Base-by-base conservation (phyloP, 1,284 basidiomycete species). In the Vanrija sp. region DNA sequence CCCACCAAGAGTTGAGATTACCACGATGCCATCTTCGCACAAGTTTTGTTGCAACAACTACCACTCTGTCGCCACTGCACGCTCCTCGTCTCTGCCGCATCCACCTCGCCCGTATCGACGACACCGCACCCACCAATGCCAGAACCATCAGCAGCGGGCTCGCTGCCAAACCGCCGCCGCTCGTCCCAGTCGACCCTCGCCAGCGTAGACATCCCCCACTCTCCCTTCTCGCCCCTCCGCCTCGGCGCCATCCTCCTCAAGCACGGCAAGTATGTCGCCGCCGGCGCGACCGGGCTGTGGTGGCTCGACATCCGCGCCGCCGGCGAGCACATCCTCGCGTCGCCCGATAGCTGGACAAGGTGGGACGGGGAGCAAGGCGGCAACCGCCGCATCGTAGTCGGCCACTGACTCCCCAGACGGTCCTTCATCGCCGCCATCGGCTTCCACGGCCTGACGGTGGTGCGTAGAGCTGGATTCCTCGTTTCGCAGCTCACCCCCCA, bases 261-360 rank as follows among this genome's bases (percentile, higher is more conserved):
- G 53, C 73, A 76, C 57, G 75, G 71, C 36, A 75, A 75, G 62
- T 76, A 74, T 46, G 65, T 76, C 27, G 42, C 62, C 7, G 50
- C 62, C 1, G 75, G 75, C 19, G 57, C 45, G 1, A 54, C 54
- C 9, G 72, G 72, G 0, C 62, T 65, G 39, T 76, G 75, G 75
- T 74, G 58, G 45, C 58, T 64, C 22, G 69, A 64, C 42, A 42
- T 73, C 15, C 25, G 35, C 7, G 55, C 52, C 15, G 63, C 54
- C 9, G 51, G 66, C 1, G 15, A 16, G 23, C 51, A 56, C 31
- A 56, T 69, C 10, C 48, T 63, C 18, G 53, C 60, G 7, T 49
- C 52, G 2, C 45, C 55, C 16, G 41, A 50, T 7, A 59, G 64
- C 15, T 69, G 68, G 71, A 51, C 47, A 20, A 45, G 44, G 58